Conservation (phyloP, 176 grass and related monocot species). For the Paspalum notatum region DNA sequence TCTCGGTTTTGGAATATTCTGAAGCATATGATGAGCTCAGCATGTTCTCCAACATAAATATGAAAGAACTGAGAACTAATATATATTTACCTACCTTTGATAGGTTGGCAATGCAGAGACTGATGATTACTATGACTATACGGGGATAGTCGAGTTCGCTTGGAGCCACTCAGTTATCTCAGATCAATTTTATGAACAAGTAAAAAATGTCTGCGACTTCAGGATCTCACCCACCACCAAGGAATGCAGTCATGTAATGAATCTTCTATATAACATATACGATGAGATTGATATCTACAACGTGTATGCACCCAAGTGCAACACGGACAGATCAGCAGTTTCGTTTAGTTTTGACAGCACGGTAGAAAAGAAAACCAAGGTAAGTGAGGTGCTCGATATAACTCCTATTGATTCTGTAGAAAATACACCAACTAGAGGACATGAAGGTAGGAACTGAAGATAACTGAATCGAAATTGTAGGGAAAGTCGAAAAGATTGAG, state of each 20-base stretch:
- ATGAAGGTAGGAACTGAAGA: conserved; percentile 1
- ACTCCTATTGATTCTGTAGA: neutral
- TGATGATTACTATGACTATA: conserved; percentile 70
- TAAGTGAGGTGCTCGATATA: conserved; percentile 18
- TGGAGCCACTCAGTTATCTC: conserved; percentile 87
- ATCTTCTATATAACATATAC: conserved; percentile 52
- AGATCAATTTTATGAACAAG: conserved; percentile 66
- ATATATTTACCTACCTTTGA: neutral
- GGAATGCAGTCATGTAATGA: conserved; percentile 58
- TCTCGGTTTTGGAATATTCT: neutral
- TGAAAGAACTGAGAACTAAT: neutral
- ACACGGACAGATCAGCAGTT: conserved; percentile 49
- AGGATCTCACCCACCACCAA: conserved; percentile 47
- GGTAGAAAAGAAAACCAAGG: conserved; percentile 25
- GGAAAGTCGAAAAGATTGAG: conserved; percentile 44
- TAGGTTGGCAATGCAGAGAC: conserved; percentile 85
- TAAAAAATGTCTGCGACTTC: conserved; percentile 72
- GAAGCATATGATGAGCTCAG: conserved; percentile 1
- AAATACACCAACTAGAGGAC: neutral
- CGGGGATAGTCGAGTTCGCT: conserved; percentile 74
- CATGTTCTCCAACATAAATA: neutral
- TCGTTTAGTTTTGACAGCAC: conserved; percentile 9
- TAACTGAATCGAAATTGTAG: conserved; percentile 41
- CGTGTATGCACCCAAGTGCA: conserved; percentile 86
- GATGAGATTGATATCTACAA: conserved; percentile 80